Base-by-base conservation (phyloP, 257 asterid species). In the Perilla frutescens region DNA sequence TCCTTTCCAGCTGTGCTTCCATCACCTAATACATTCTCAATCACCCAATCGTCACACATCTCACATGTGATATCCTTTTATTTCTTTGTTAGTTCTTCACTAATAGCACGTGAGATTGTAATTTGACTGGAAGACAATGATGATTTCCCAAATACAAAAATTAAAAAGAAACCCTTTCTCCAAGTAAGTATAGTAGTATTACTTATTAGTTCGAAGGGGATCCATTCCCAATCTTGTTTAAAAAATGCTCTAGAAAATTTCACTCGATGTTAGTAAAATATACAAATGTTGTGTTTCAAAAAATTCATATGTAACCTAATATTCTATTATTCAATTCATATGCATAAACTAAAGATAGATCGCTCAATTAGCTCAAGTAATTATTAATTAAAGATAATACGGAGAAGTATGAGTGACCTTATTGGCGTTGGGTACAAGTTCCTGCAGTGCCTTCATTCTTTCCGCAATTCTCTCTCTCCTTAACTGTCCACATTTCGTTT, bases 381-480 rank as follows among this genome's bases (percentile, higher is more conserved):
- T 40, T 62, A 47, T n/a, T 59, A 53, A 53, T 15, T 8, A 34
- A 14, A 67, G 10, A 58, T 36, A 51, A 34, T 62, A 62, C 5
- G 41, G 61, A 26, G 54, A 65, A 66, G 7, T 62, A 53, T 43
- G 60, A 65, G 58, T 74, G 78, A 93, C 98, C 98, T 93, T 91
- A 73, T 91, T 93, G 47, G 88, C 97, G 80, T 90, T 91, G 71
- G 98, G 98, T 47, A 93, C 96, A 3, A 93, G 93, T 84, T 89
- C 97, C 90, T 93, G 98, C 82, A 93, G 81, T 12, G 95, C 76
- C 87, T 91, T 91, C 98, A 91, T 89, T 82, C 98, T 88, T 85
- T 91, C 97, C 37, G 98, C 98, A 82, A 93, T 93, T 77, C 98
- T 93, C 96, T 93, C 98, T 77, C 98, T 86, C 31, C 98, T 90